A percentile compares a stretch with the other conserved stretches of the same genome.
Conservation (phyloP, 805 yeast genomes). For the Saturnispora serradocipensis region DNA sequence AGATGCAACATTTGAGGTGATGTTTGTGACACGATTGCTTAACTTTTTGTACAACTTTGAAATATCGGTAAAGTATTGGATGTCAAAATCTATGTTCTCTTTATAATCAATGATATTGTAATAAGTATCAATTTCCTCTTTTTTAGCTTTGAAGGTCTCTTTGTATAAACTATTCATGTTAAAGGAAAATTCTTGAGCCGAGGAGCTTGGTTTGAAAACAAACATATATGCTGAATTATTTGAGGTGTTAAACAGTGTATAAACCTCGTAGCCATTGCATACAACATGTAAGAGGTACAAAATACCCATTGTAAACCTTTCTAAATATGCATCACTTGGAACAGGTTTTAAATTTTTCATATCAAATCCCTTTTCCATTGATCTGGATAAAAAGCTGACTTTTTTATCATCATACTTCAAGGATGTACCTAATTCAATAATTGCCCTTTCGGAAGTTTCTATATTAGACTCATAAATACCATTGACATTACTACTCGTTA, state of each 20-base stretch:
- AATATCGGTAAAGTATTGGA: conserved; percentile 44
- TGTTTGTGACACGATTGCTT: conserved; percentile 41
- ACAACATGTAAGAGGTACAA: conserved; percentile 60
- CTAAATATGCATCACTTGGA: conserved; percentile 45
- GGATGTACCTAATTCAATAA: conserved; percentile 67
- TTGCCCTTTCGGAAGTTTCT: conserved; percentile 57
- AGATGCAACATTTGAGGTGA: conserved; percentile 59
- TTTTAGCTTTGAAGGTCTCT: conserved; percentile 42
- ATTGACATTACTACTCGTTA: conserved; percentile 50
- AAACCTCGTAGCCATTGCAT: conserved; percentile 69
- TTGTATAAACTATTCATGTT: conserved; percentile 45
- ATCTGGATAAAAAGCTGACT: conserved; percentile 80
- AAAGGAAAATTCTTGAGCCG: conserved; percentile 56
- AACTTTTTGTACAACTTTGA: conserved; percentile 49
- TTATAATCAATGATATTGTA: conserved; percentile 45
- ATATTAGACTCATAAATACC: conserved; percentile 76
- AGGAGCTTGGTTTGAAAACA: conserved; percentile 58
- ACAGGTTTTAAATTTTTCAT: conserved; percentile 41
- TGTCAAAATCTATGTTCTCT: conserved; percentile 44
- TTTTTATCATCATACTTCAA: conserved; percentile 60
- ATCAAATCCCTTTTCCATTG: conserved; percentile 79
- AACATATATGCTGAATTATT: conserved; percentile 40
- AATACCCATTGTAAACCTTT: conserved; percentile 45
- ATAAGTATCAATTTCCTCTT: conserved; percentile 33
- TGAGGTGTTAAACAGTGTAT: conserved; percentile 59